phyloP scores from a whole-genome alignment of 2,329 filamentous ascomycete species.

The Teratosphaeria destructans region DNA sequence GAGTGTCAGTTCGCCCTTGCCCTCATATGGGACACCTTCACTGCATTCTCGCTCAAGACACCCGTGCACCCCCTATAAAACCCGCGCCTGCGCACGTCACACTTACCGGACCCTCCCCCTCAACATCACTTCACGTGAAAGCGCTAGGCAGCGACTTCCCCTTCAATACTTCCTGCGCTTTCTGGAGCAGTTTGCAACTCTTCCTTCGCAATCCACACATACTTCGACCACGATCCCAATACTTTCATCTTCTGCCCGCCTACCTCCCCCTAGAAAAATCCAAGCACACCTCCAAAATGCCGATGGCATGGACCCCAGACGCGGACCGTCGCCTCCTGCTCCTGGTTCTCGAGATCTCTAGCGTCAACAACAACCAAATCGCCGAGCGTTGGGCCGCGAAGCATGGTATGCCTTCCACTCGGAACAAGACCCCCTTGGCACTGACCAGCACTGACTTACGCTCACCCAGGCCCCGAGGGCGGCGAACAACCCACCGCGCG shows the following conservation, averaged over 20 bases:
- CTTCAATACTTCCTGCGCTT: neutral
- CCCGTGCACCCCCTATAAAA: neutral
- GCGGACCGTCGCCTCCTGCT: neutral
- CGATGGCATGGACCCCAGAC: neutral
- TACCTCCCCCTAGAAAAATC: neutral
- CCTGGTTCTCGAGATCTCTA: neutral
- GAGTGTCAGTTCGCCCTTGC: neutral
- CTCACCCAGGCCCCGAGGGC: neutral
- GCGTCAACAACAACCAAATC: neutral
- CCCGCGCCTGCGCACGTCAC: no score
- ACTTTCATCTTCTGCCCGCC: neutral
- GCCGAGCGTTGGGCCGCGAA: neutral
- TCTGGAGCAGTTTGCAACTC: neutral
- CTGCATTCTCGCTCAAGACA: neutral
- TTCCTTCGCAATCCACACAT: neutral
- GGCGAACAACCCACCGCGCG: conserved; percentile 1
- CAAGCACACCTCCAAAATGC: neutral
- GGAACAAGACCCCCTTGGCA: neutral
- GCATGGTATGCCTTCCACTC: neutral
- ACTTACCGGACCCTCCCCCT: neutral
- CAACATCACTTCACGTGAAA: neutral
- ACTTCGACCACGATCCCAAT: neutral
- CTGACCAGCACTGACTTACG: neutral
- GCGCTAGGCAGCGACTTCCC: neutral
- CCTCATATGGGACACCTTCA: neutral